phyloP scores from a whole-genome alignment of 2,329 filamentous ascomycete species.

The Ceratocystis destructans region DNA sequence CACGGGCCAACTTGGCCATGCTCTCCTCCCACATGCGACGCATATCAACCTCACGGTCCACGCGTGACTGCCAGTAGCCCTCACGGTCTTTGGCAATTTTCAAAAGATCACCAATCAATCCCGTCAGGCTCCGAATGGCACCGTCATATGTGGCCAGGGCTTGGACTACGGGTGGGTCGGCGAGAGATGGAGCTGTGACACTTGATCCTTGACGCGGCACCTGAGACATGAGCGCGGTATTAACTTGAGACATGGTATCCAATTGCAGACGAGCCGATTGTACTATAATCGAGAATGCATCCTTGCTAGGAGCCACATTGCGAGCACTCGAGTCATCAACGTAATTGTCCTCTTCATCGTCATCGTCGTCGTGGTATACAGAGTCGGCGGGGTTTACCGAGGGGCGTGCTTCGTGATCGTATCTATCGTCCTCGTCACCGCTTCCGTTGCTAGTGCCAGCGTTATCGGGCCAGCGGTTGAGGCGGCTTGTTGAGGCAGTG shows the following conservation, averaged over 20 bases:
- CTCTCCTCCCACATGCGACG: constrained; percentile 97
- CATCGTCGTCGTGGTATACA: constrained; percentile 36
- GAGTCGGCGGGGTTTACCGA: constrained; percentile 27
- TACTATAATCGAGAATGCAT: constrained; percentile 92
- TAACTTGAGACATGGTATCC: constrained; percentile 76
- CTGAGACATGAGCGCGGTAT: constrained; percentile 64
- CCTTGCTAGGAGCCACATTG: constrained; percentile 65
- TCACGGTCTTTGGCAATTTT: constrained; percentile 91
- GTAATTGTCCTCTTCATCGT: constrained; percentile 65
- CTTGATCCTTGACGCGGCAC: constrained; percentile 22
- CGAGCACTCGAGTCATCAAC: constrained; percentile 62
- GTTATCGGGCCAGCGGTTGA: constrained; percentile 24
- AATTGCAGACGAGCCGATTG: constrained; percentile 89
- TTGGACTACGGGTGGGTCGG: constrained; percentile 60
- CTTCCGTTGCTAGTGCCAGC: constrained; percentile 31
- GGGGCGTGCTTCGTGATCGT: constrained; percentile 31
- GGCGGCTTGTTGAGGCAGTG: constrained; percentile 13
- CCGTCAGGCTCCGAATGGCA: constrained; percentile 75
- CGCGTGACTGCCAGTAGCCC: constrained; percentile 88
- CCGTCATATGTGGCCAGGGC: constrained; percentile 77
- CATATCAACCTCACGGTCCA: constrained; percentile 83
- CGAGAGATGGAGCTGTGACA: constrained; percentile 33
- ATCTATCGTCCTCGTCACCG: constrained; percentile 38
- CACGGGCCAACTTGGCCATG: constrained; percentile 90
- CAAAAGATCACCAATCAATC: constrained; percentile 69